Base-by-base conservation (phyloP, 2,329 filamentous ascomycete species). In the Botryotinia convoluta region DNA sequence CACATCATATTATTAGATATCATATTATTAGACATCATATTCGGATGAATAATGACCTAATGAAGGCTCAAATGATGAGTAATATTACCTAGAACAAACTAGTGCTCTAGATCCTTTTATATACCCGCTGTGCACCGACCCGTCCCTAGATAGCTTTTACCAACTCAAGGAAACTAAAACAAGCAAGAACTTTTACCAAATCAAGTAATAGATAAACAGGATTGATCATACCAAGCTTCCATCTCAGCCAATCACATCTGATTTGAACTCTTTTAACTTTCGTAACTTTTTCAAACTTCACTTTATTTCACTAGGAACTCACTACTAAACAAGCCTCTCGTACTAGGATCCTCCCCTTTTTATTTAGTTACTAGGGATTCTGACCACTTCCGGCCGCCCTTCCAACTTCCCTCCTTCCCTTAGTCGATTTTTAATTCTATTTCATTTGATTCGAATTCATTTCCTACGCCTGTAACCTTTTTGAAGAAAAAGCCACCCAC, bases 401-500 rank as follows among this genome's bases (percentile, higher is more conserved):
- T 18, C 51, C 51, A 57, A 57, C 51, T 54, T n/a, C 10, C 35
- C 29, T 44, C 37, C 26, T 35, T 69, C n/a, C 35, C 26, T 7
- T 20, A 57, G 18, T 37, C 29, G 35, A 37, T 35, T 60, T 35
- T 35, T 60, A n/a, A 37, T 61, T 5, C 10, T 3, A 39, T 63
- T 63, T 20, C n/a, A 67, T 67, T 39, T 29, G 32, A 67, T 39
- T 67, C 18, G 16, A 63, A 29, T 39, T 59, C 62, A 32, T 65
- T 32, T 37, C 45, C 48, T 14, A 29, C 26, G 48, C 65, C 65
- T 57, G 48, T n/a, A 42, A 26, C 26, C 48, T 54, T 48, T 32
- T 10, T 57, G 35, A 71, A 71, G 44, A 62, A 68, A 71, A 71
- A 71, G 69, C 69, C 69, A 65, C 26, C 37, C 51, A 57, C 51